Base-by-base conservation (phyloP, 1,284 basidiomycete species). In the Rhodotorula sp. region DNA sequence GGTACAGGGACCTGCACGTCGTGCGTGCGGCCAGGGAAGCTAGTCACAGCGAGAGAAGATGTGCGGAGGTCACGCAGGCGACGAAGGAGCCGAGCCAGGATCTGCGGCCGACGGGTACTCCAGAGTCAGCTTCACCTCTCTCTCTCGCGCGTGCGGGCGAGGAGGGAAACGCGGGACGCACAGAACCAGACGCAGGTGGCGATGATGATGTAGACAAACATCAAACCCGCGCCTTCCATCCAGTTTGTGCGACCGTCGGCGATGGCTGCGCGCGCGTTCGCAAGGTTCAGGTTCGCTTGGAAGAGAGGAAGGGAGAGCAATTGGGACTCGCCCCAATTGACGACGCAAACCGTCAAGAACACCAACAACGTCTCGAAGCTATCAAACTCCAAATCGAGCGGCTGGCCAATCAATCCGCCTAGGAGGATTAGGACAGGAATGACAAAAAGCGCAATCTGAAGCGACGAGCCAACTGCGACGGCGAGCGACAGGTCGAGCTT, bases 351-450 rank as follows among this genome's bases (percentile, higher is more conserved):
- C 27, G 85, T 79, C 46, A 88, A 80, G 77, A 88, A 82, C 27
- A 84, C 77, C 24, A 79, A 76, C 66, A 83, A 80, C 7, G 80
- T 80, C 77, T 80, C 83, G 75, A 82, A 83, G 19, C 80, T 78
- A 76, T 78, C 69, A 62, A 79, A 79, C 65, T 65, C 79, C 39
- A 83, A 74, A 27, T 80, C 79, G 77, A 84, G 80, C 10, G 83
- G 83, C 72, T 84, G 82, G 0, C 82, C 82, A 51, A 84, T 83
- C 19, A 77, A 77, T 83, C 83, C 83, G 7, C 80, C 82, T 64
- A 84, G 74, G 20, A 84, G 71, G 36, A 88, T 83, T 62, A 88
- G 80, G 32, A 87, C 87, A 79, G 90, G 90, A 75, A 92, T 86
- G 68, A 92, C 87, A 78, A 93, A 77, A 48, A 94, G 84, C 1